These are phyloP conservation scores for Pichia sp. DNA, from an alignment of 1,139 yeast genomes.

Conservation along the genomic window DNA sequence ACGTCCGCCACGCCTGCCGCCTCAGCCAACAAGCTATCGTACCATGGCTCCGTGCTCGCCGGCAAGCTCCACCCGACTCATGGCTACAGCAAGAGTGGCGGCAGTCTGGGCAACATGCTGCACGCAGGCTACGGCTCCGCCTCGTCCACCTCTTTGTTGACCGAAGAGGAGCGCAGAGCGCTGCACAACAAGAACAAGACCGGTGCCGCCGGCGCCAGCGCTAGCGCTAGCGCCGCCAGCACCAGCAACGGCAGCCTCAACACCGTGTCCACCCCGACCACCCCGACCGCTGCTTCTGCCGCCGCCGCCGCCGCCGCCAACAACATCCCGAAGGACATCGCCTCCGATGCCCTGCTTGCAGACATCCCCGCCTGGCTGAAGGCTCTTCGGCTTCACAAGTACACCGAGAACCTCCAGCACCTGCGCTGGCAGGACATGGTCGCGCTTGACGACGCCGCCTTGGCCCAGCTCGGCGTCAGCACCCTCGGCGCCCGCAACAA, in stretches of 20 bases:
- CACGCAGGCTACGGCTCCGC: neutral
- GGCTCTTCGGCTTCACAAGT: constrained; percentile 83
- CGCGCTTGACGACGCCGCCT: constrained; percentile 59
- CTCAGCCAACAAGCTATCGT: no score
- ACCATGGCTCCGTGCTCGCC: no score
- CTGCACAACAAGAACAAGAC: neutral
- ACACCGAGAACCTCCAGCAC: constrained; percentile 77
- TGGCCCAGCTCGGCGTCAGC: constrained; percentile 77
- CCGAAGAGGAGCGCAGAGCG: neutral
- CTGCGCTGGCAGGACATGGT: constrained; percentile 77
- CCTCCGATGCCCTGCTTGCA: constrained; percentile 58
- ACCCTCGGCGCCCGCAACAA: constrained; percentile 96
- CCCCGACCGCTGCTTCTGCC: no score
- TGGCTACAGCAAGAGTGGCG: constrained; percentile 2
- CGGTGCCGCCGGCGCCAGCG: neutral
- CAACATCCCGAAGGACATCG: constrained; percentile 58
- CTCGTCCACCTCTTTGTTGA: neutral
- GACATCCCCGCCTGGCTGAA: constrained; percentile 94
- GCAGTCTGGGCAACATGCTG: neutral
- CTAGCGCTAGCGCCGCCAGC: no score
- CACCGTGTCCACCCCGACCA: neutral
- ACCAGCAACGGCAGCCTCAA: neutral
- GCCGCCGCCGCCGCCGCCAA: neutral
- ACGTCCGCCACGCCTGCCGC: neutral
- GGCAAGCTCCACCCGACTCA: neutral